Base-by-base conservation (phyloP, 148 eudicot genomes). In the Drosera capensis region DNA sequence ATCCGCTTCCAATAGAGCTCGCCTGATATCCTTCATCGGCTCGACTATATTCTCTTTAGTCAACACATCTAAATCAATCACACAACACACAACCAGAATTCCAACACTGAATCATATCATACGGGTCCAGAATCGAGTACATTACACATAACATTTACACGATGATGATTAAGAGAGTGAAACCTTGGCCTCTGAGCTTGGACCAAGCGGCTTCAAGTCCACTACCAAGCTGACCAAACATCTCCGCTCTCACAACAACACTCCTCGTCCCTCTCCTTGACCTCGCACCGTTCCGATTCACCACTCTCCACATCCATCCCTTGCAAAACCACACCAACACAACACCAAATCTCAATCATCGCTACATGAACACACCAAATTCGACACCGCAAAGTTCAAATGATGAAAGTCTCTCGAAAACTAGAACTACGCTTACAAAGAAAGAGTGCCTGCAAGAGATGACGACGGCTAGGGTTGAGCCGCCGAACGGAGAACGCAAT, bases 1-100 rank as follows among this genome's bases (percentile, higher is more conserved):
- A 75, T 90, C 97, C 26, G 97, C 97, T 73, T 90, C 97, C 48
- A 90, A 50, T 40, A 90, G 84, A 65, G 97, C 97, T 65, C 97
- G 68, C 59, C 95, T 71, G 54, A 90, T 84, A 66, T 90, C 95
- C 55, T 87, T 74, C 97, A 84, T 90, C 12, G 97, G 97, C 59
- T 90, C 97, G 60, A 64, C 87, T 49, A 90, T 80, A 45, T 90
- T 90, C 55, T 90, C 97, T 65, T 78, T 90, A 41, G 97, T 90
- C 72, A 90, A 65, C 20, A 75, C 84, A 71, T 80, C 97, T 88
- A 67, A 43, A 55, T 30, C 31, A 57, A 28, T 28, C 5, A 0
- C 31, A 11, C n/a, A 34, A 9, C 38, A 5, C 38, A n/a, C n/a
- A n/a, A n/a, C n/a, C n/a, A n/a, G n/a, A n/a, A n/a, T n/a, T n/a